Evolutionary conservation across 805 yeast genomes (phyloP).

Genomic region (Debaryomyces maramus): DNA sequence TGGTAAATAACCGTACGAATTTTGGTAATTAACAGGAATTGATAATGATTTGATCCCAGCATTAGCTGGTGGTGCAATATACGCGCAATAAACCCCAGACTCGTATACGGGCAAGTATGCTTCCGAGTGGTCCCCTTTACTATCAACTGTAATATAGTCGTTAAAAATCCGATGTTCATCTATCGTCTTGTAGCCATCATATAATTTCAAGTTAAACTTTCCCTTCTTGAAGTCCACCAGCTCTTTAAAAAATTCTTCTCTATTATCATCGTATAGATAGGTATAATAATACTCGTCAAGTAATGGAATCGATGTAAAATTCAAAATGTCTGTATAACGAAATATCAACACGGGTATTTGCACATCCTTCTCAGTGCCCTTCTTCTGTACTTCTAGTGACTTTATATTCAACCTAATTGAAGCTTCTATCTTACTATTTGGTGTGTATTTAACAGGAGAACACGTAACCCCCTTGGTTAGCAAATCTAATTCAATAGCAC

Average conservation of each 20-base stretch:
- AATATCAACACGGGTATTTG: slow-evolving; percentile 26
- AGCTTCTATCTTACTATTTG: slow-evolving; percentile 1
- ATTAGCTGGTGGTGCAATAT: slow-evolving; percentile 23
- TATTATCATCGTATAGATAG: slow-evolving; percentile 7
- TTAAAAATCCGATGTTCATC: slow-evolving; percentile 9
- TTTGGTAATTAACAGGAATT: slow-evolving; percentile 21
- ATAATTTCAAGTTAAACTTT: slow-evolving; percentile 14
- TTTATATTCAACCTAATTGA: background rate
- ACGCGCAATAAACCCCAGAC: slow-evolving; percentile 33
- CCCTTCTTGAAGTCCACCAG: slow-evolving; percentile 14
- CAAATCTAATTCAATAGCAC: background rate
- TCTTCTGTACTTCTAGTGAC: background rate
- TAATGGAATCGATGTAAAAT: slow-evolving; percentile 20
- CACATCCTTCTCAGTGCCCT: slow-evolving; percentile 4
- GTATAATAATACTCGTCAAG: slow-evolving; percentile 12
- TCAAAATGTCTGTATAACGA: slow-evolving; percentile 21
- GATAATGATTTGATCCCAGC: slow-evolving; percentile 9
- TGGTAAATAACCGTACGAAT: slow-evolving; percentile 27
- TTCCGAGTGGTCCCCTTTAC: slow-evolving; percentile 8
- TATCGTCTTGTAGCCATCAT: slow-evolving; percentile 2
- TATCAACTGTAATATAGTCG: slow-evolving; percentile 9
- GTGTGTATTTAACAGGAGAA: slow-evolving; percentile 4
- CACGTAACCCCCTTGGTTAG: slow-evolving; percentile 5
- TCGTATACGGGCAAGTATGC: slow-evolving; percentile 16
- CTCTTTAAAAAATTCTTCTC: slow-evolving; percentile 9